These are phyloP conservation scores for Fusarium begoniae DNA, from an alignment of 2,329 filamentous ascomycete genomes.

Conservation along the genomic window DNA sequence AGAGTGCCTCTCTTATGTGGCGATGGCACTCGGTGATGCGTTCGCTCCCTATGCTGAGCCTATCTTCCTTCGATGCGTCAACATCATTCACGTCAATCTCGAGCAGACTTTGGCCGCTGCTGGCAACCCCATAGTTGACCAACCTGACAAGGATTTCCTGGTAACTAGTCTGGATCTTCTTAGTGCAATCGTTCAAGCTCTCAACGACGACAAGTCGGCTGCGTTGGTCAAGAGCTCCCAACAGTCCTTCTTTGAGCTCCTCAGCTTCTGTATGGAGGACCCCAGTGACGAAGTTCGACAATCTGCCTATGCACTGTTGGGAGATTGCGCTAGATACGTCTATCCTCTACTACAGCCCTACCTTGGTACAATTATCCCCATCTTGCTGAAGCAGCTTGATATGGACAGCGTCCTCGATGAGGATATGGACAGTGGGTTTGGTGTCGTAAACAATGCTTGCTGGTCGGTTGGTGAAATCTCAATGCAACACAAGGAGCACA, in stretches of 20 bases:
- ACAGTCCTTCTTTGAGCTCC: constrained; percentile 87
- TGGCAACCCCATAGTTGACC: constrained; percentile 74
- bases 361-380: constrained; percentile 77
- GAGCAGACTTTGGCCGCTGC: constrained; percentile 79
- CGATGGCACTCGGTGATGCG: constrained; percentile 80
- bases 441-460: constrained; percentile 97
- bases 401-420: constrained; percentile 80
- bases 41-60: constrained; percentile 88
- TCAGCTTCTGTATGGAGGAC: constrained; percentile 93
- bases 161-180: constrained; percentile 94
- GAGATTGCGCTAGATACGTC: constrained; percentile 93
- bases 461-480: constrained; percentile 96
- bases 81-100: constrained; percentile 90
- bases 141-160: constrained; percentile 95
- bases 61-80: constrained; percentile 88
- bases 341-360: constrained; percentile 82
- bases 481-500: constrained; percentile 77
- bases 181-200: constrained; percentile 91
- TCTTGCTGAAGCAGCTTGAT: constrained; percentile 88
- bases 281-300: constrained; percentile 91
- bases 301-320: constrained; percentile 92
- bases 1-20: constrained; percentile 96
- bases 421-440: constrained; percentile 84
- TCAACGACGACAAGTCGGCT: constrained; percentile 77
- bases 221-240: constrained; percentile 79